Percentiles rank a stretch among this genome's conserved stretches.
phyloP scores from a whole-genome alignment of 1,284 basidiomycete genomes.

The Bjerkandera adusta region DNA sequence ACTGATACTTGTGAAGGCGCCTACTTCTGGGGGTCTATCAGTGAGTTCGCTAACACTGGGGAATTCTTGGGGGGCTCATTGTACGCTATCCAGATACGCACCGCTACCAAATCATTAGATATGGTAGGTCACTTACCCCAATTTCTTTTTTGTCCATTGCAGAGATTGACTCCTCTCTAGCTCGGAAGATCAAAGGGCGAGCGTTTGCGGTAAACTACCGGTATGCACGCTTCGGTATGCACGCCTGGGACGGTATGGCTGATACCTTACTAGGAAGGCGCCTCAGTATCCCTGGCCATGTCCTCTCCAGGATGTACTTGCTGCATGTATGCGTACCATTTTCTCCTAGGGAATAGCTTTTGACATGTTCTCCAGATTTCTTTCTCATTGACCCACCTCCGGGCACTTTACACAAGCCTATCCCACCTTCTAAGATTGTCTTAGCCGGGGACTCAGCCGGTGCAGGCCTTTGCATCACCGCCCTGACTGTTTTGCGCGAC shows the following conservation, averaged over 20 bases:
- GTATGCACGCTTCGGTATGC: constrained; percentile 27
- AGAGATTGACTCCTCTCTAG: constrained; percentile 29
- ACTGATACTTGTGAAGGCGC: constrained; percentile 38
- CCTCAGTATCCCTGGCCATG: constrained; percentile 91
- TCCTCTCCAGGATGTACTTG: constrained; percentile 76
- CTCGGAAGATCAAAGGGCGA: constrained; percentile 70
- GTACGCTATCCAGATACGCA: constrained; percentile 52
- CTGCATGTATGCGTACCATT: constrained; percentile 53
- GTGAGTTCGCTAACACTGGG: constrained; percentile 32
- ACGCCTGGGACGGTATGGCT: background rate
- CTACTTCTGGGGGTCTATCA: constrained; percentile 68
- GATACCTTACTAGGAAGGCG: constrained; percentile 48
- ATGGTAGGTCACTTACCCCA: constrained; percentile 35
- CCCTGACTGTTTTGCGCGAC: constrained; percentile 77
- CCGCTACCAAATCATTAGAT: constrained; percentile 64
- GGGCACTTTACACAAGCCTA: constrained; percentile 62
- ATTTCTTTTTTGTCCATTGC: background rate
- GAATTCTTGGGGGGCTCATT: constrained; percentile 20
- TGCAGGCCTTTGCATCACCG: constrained; percentile 67
- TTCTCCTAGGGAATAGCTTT: background rate
- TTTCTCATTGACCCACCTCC: constrained; percentile 80
- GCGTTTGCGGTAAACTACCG: constrained; percentile 64
- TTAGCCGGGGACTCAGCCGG: constrained; percentile 87
- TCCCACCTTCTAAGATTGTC: constrained; percentile 74
- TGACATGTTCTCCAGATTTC: constrained; percentile 49